Evolutionary conservation across 495 filamentous ascomycete genomes (phyloP).

Genomic region (Aspergillus sparsus): DNA sequence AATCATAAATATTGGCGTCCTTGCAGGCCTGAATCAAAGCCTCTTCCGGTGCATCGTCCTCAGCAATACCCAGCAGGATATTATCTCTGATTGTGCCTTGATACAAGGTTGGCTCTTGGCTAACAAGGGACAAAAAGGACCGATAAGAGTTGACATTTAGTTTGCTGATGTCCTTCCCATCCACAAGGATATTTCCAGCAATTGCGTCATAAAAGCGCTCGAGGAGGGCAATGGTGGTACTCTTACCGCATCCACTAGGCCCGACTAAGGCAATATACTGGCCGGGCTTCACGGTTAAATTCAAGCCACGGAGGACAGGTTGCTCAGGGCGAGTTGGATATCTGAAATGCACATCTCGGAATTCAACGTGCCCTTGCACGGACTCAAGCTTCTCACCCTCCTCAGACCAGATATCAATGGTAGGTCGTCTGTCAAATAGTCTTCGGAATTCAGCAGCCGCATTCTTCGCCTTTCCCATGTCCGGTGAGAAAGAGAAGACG

Average conservation of each 20-base stretch:
- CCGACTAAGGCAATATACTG: slow-evolving; percentile 82
- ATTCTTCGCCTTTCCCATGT: slow-evolving; percentile 86
- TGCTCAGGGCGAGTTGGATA: slow-evolving; percentile 81
- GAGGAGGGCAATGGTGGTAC: slow-evolving; percentile 74
- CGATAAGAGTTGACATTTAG: slow-evolving; percentile 81
- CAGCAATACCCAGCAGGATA: slow-evolving; percentile 67
- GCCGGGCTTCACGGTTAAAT: slow-evolving; percentile 70
- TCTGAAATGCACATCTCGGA: slow-evolving; percentile 77
- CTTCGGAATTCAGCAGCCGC: slow-evolving; percentile 73
- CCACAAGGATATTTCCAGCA: slow-evolving; percentile 69
- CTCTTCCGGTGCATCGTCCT: slow-evolving; percentile 65
- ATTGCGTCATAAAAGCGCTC: slow-evolving; percentile 86
- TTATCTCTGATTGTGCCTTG: slow-evolving; percentile 85
- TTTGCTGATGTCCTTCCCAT: slow-evolving; percentile 70
- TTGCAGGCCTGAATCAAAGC: slow-evolving; percentile 73
- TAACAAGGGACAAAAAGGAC: slow-evolving; percentile 73
- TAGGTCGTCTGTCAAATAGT: slow-evolving; percentile 75
- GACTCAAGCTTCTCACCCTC: slow-evolving; percentile 62
- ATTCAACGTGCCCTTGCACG: slow-evolving; percentile 71
- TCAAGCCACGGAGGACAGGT: slow-evolving; percentile 72
- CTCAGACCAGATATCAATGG: slow-evolving; percentile 79
- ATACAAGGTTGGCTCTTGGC: slow-evolving; percentile 85
- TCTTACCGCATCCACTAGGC: slow-evolving; percentile 81
- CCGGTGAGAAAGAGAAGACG: slow-evolving; percentile 80
- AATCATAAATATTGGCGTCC: slow-evolving; percentile 91